phyloP scores from a whole-genome alignment of 495 filamentous ascomycete genomes.

The Xeromyces bisporus region DNA sequence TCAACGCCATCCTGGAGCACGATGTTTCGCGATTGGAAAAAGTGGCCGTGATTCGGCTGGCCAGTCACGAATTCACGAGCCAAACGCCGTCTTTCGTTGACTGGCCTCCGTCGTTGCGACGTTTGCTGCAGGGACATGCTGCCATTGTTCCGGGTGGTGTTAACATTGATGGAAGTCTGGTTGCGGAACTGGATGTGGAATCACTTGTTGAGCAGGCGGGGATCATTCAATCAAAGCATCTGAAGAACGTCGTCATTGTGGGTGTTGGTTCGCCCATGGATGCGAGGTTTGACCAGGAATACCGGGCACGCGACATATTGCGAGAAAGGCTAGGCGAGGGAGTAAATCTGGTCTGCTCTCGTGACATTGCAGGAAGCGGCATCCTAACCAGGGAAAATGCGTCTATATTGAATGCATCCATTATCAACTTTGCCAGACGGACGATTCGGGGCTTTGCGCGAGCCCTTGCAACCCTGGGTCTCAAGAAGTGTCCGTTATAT shows the following conservation, averaged over 20 bases:
- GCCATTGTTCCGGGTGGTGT: constrained; percentile 16
- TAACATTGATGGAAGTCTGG: constrained; percentile 14
- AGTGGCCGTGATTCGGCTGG: constrained; percentile 37
- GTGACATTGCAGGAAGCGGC: constrained; percentile 29
- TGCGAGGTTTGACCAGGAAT: constrained; percentile 2
- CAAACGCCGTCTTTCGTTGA: not conserved
- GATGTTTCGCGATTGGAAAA: constrained; percentile 32
- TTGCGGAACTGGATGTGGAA: constrained; percentile 5
- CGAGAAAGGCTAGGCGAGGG: not conserved
- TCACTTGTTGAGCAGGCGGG: constrained; percentile 12
- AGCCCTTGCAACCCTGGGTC: constrained; percentile 22
- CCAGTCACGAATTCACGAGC: not conserved
- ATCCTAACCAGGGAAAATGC: constrained; percentile 38
- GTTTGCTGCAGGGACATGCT: constrained; percentile 7
- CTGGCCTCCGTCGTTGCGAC: not conserved
- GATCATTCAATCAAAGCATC: constrained; percentile 11
- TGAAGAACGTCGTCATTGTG: constrained; percentile 12
- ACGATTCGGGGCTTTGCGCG: constrained; percentile 26
- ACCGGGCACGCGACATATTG: not conserved
- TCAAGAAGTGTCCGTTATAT: constrained; percentile 23
- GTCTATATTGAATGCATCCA: constrained; percentile 33
- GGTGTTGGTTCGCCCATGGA: constrained; percentile 17
- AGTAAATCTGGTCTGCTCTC: constrained; percentile 7
- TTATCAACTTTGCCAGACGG: constrained; percentile 25
- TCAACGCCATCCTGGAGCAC: constrained; percentile 44